Evolutionary conservation across 139 green algal species (phyloP).

Genomic region (Chlorella sp.): DNA sequence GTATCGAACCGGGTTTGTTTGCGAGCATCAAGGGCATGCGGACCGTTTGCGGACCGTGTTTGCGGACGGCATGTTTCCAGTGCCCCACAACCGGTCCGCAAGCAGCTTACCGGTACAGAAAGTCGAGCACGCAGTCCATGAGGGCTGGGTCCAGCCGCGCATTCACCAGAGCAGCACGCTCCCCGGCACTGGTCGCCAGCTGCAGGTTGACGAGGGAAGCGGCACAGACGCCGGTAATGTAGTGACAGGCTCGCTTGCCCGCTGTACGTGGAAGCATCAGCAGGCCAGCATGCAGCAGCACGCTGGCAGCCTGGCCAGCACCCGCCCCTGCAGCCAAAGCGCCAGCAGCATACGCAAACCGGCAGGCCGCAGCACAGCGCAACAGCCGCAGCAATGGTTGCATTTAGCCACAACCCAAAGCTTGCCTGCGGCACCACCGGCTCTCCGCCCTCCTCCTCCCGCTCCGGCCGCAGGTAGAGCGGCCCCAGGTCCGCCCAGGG

Average conservation of each 20-base stretch:
- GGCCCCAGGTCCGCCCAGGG: constrained; percentile 69
- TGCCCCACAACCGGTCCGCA: not conserved
- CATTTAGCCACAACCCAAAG: not conserved
- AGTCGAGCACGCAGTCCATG: constrained; percentile 63
- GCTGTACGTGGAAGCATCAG: not conserved
- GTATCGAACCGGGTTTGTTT: too few relatives aligned
- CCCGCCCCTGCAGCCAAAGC: not conserved
- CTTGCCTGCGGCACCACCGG: not conserved
- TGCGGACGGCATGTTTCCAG: not conserved
- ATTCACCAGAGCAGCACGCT: constrained; percentile 67
- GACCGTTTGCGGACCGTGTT: not conserved
- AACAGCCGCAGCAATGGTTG: not conserved
- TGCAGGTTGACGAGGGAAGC: not conserved
- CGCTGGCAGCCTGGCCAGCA: not conserved
- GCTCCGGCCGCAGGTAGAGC: constrained; percentile 30
- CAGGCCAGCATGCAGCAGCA: not conserved
- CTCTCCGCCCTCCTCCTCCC: not conserved
- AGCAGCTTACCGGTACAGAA: constrained; percentile 58
- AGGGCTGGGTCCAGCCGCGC: constrained; percentile 51
- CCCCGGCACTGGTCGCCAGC: constrained; percentile 19
- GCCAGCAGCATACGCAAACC: not conserved
- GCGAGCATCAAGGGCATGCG: not conserved
- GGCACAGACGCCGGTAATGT: not conserved
- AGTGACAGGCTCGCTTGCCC: not conserved
- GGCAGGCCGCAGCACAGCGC: not conserved